phyloP scores from a whole-genome alignment of 2,329 filamentous ascomycete genomes.

The Stenocarpella maydis region DNA sequence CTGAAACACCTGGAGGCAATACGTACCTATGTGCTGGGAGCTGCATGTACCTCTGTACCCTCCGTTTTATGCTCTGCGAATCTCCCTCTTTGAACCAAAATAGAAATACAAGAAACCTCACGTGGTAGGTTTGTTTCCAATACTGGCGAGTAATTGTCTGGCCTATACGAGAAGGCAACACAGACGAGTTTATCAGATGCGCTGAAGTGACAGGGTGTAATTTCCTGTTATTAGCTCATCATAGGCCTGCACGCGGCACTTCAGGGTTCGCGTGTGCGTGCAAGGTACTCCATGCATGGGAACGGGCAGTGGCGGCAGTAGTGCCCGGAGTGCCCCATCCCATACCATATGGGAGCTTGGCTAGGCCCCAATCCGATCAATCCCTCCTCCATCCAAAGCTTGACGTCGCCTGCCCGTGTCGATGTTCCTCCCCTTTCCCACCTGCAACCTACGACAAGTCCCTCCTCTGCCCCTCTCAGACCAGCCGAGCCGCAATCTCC shows the following conservation, averaged over 20 bases:
- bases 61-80: no score
- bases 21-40: no score
- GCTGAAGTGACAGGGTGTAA: neutral
- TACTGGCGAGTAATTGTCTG: neutral
- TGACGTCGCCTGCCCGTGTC: neutral
- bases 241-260: neutral
- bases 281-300: neutral
- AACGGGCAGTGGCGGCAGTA: conserved; percentile 11
- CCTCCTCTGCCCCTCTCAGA: neutral
- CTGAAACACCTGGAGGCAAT: no score
- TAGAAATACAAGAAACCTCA: no score
- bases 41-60: no score
- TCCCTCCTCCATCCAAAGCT: conserved; percentile 13
- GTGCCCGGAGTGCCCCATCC: conserved; percentile 18
- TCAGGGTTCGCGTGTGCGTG: neutral
- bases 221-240: neutral
- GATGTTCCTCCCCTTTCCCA: conserved; percentile 14
- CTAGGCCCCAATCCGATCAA: conserved; percentile 4
- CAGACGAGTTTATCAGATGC: neutral
- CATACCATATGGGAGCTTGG: conserved; percentile 19
- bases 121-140: neutral
- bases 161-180: neutral
- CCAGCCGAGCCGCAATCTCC: neutral
- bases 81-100: no score
- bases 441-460: neutral